A percentile compares a stretch with the other conserved stretches of the same genome.
Conservation (phyloP, 2,329 filamentous ascomycete species). For the Chaetomium strumarium region DNA sequence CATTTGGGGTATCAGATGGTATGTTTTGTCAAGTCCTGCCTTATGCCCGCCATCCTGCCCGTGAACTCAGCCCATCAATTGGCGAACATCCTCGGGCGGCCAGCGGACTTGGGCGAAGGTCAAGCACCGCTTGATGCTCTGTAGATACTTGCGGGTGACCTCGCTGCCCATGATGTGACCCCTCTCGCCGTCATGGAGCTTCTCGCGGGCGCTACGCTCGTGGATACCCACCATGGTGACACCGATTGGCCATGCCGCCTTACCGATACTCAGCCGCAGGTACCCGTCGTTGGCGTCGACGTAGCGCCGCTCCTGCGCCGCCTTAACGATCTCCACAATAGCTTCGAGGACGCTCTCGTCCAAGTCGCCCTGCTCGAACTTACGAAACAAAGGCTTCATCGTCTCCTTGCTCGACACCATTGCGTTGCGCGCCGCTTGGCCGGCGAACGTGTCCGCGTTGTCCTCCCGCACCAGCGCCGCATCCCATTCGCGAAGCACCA, state of each 20-base stretch:
- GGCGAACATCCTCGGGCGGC: conserved; percentile 86
- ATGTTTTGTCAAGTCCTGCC: neutral
- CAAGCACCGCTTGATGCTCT: conserved; percentile 94
- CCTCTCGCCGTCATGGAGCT: conserved; percentile 79
- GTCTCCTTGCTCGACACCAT: conserved; percentile 86
- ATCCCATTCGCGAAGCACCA: conserved; percentile 89
- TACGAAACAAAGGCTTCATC: conserved; percentile 83
- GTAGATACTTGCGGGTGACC: conserved; percentile 87
- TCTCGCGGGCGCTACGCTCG: conserved; percentile 91
- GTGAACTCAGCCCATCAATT: conserved; percentile 74
- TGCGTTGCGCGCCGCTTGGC: conserved; percentile 73
- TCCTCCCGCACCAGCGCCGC: conserved; percentile 64
- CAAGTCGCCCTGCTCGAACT: conserved; percentile 75
- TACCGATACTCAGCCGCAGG: conserved; percentile 84
- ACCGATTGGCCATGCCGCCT: conserved; percentile 97
- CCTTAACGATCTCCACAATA: conserved; percentile 84
- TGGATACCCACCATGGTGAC: conserved; percentile 99
- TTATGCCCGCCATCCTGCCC: neutral
- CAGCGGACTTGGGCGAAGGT: conserved; percentile 96
- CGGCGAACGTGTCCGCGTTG: conserved; percentile 61
- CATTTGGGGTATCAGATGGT: conserved; percentile 17
- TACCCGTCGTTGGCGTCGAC: conserved; percentile 97
- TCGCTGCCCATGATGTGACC: conserved; percentile 98
- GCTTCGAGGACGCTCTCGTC: conserved; percentile 74
- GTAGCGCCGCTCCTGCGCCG: conserved; percentile 84